These are phyloP conservation scores for Rosellinia necatrix DNA, from an alignment of 2,329 filamentous ascomycete genomes.

Conservation along the genomic window DNA sequence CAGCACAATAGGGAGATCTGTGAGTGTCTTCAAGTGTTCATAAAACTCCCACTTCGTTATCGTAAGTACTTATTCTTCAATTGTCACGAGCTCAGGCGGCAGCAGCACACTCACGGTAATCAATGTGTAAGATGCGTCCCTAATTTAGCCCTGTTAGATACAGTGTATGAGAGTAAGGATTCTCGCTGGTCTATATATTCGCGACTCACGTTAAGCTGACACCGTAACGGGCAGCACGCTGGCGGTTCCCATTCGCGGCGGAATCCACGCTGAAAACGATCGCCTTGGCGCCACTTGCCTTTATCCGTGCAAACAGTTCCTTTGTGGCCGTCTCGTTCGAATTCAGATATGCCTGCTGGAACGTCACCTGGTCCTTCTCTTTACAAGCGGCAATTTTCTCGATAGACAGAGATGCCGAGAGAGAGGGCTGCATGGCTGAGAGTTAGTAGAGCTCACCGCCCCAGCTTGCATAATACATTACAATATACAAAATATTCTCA, in stretches of 20 bases:
- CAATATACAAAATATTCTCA: slow-evolving; percentile 48
- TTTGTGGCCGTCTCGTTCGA: slow-evolving; percentile 33
- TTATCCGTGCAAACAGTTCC: slow-evolving; percentile 28
- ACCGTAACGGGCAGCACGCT: slow-evolving; percentile 33
- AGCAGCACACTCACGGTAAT: slow-evolving; percentile 11
- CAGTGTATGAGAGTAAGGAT: no score
- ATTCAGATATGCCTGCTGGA: slow-evolving; percentile 38
- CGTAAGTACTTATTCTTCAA: slow-evolving; percentile 4
- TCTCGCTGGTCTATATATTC: no score
- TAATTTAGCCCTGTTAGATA: no score
- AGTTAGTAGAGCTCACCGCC: slow-evolving; percentile 2
- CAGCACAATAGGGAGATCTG: slow-evolving; percentile 16
- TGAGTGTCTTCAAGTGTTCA: slow-evolving; percentile 4
- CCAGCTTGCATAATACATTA: slow-evolving; percentile 3
- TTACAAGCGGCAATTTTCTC: slow-evolving; percentile 35
- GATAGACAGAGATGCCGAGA: slow-evolving; percentile 33
- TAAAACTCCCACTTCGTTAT: slow-evolving; percentile 11
- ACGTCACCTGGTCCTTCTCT: slow-evolving; percentile 31
- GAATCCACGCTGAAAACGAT: slow-evolving; percentile 38
- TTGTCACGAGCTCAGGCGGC: background rate
- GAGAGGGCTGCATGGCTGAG: slow-evolving; percentile 23
- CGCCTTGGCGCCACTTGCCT: slow-evolving; percentile 31
- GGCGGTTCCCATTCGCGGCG: slow-evolving; percentile 32
- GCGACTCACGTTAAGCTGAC: slow-evolving; percentile 33
- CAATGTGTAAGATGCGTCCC: slow-evolving; percentile 4